Evolutionary conservation across 2,329 filamentous ascomycete genomes (phyloP), one percentile per base, ranked within the genome.

Genomic region (Trichoderma citrinoviride): DNA sequence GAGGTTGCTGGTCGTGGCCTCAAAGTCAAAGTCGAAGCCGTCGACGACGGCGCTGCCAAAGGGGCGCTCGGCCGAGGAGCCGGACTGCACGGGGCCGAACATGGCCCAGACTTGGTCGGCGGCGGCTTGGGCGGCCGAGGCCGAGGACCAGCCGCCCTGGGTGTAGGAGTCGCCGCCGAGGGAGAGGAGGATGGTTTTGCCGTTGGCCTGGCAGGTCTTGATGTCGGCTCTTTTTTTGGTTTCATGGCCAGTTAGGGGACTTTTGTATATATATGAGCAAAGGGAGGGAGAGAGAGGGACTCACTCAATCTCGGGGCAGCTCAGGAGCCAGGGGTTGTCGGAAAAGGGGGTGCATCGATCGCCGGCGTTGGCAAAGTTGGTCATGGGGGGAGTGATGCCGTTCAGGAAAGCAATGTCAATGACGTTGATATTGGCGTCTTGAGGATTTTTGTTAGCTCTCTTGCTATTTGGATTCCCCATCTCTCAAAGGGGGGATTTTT

Each of bases 1-100:
- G 77, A 89, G 86, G 76, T 90, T 87, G 54, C 75, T 75, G 15
- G 84, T 82, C 3, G 76, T 75, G 5, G 84, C 80, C 77, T 92
- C 90, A 67, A 92, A 87, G 74, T 93, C 90, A 68, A 92, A 86
- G 76, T 93, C 90, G 74, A 93, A 92, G 5, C 90, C 90, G 73
- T 93, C 89, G 47, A 93, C 77, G 4, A 85, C 80, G 10, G 87
- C 85, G 14, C 77, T 76, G 61, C 87, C 87, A 73, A 92, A 92
- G 1, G 90, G 90, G 8, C 90, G 85, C 64, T n/a, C n/a, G n/a
- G 85, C 80, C 7, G 78, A 78, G 1, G 74, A 75, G 46, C 76
- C 78, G 14, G 76, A 70, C 43, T 75, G 71, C 7, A 76, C 72
- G 5, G 89, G 87, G 2, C 90, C 90, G 73, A 92, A 92, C 67